Evolutionary conservation across 306 rosid genomes (phyloP).

Genomic region (Dalbergia cultrata): DNA sequence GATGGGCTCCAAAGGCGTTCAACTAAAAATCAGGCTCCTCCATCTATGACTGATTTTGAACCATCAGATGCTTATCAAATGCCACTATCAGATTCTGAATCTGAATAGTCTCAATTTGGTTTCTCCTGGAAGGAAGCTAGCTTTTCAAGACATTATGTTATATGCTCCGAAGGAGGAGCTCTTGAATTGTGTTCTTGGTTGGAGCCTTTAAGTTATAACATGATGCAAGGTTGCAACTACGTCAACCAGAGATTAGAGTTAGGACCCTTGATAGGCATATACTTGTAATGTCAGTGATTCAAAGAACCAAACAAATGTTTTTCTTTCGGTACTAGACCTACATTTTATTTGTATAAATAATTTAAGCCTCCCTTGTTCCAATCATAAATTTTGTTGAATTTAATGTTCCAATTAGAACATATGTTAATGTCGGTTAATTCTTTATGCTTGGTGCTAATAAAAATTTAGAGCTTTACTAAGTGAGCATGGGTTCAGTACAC

Average conservation of each 20-base stretch:
- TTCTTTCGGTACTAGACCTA: background rate
- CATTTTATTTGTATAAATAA: constrained; percentile 29
- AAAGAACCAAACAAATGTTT: too few relatives aligned
- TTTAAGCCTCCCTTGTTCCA: background rate
- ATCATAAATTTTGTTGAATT: constrained; percentile 10
- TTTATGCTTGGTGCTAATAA: background rate
- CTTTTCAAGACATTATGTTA: constrained; percentile 29
- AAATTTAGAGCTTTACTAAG: background rate
- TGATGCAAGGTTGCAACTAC: background rate
- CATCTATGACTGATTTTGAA: constrained; percentile 74
- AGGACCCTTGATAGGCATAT: background rate
- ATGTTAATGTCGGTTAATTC: background rate
- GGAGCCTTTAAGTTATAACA: constrained; percentile 8
- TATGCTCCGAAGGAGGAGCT: constrained; percentile 26
- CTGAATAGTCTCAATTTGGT: constrained; percentile 57
- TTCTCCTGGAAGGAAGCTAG: constrained; percentile 20
- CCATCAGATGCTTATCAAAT: constrained; percentile 76
- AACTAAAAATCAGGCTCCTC: constrained; percentile 40
- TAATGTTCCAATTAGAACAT: background rate
- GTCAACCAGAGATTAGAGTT: background rate
- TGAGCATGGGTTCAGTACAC: background rate
- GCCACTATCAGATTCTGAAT: constrained; percentile 74
- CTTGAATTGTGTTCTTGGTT: constrained; percentile 5
- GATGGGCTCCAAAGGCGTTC: constrained; percentile 45
- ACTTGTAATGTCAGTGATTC: background rate